Evolutionary conservation across 345 rosid species (phyloP), one percentile per base, ranked within the genome.

Genomic region (Durio zibethinus): DNA sequence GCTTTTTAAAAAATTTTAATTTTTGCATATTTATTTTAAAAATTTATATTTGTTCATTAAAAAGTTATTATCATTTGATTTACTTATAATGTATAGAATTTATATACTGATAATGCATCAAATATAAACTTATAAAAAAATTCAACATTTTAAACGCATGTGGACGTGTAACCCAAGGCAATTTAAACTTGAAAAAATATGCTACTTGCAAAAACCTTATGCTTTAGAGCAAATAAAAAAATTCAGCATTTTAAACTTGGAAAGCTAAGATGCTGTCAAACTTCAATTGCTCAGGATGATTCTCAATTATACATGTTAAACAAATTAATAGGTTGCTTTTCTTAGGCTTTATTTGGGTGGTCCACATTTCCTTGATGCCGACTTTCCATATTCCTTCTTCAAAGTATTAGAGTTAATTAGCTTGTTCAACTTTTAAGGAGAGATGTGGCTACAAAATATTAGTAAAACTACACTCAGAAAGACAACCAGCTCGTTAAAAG

Each of bases 261-360:
- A 80, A 85, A 81, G 82, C 48, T 67, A 38, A 74, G 52, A 74
- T 81, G 76, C 85, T 72, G 78, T 47, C 66, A 76, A 64, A 65
- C 77, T n/a, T 79, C 77, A 33, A 76, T 31, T 81, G 84, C 83
- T 83, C 88, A 85, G 80, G 88, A 84, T 84, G 90, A 83, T 85
- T 89, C 92, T 76, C 82, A 87, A 78, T 85, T 80, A 80, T 78
- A 60, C 16, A 80, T 57, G 75, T 53, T 81, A 57, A 81, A 72
- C 77, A 36, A 80, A 82, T 50, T 65, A 76, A 76, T 78, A 38
- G 21, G 69, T 21, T 60, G 78, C 65, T 82, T 80, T 80, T 52
- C n/a, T 76, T 68, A 78, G 76, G 76, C 79, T 84, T 84, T 83
- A 82, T 82, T 67, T 72, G 48, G n/a, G 87, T 79, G 90, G 88